Evolutionary conservation across 176 grass and related monocot species (phyloP).

Genomic region (Puya raimondii): DNA sequence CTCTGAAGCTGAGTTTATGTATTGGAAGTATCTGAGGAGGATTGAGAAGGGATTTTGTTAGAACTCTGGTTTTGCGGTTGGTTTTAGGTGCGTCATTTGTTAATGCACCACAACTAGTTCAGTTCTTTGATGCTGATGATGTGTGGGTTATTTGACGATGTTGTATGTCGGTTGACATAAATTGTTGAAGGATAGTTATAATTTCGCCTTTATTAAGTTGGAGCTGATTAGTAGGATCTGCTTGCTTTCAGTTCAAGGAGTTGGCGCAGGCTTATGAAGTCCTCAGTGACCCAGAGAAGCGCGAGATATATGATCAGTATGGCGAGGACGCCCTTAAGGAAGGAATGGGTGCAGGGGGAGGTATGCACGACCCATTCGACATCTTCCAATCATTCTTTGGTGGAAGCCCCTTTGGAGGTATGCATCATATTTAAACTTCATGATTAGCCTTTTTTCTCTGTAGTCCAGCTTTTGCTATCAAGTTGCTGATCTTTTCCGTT

Average conservation of each 20-base stretch:
- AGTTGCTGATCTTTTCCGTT: neutral
- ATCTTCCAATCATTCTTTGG: constrained; percentile 87
- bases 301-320: constrained; percentile 82
- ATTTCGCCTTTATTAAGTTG: neutral
- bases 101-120: too few species aligned
- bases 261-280: constrained; percentile 86
- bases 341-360: constrained; percentile 58
- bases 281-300: constrained; percentile 77
- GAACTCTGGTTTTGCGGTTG: too few species aligned
- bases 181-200: neutral
- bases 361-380: constrained; percentile 74
- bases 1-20: too few species aligned
- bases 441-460: neutral
- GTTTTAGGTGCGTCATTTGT: too few species aligned
- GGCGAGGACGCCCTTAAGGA: constrained; percentile 95
- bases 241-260: constrained; percentile 81
- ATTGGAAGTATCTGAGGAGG: too few species aligned
- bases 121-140: too few species aligned
- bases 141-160: neutral
- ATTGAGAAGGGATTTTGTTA: too few species aligned
- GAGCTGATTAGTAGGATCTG: neutral
- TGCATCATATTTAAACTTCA: neutral
- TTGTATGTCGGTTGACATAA: neutral
- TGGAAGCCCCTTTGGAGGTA: constrained; percentile 70
- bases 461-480: neutral